Percentiles rank a stretch among this genome's conserved stretches.
Evolutionary conservation across 2,329 filamentous ascomycete genomes (phyloP).

Genomic region (Diaporthe australafricana): DNA sequence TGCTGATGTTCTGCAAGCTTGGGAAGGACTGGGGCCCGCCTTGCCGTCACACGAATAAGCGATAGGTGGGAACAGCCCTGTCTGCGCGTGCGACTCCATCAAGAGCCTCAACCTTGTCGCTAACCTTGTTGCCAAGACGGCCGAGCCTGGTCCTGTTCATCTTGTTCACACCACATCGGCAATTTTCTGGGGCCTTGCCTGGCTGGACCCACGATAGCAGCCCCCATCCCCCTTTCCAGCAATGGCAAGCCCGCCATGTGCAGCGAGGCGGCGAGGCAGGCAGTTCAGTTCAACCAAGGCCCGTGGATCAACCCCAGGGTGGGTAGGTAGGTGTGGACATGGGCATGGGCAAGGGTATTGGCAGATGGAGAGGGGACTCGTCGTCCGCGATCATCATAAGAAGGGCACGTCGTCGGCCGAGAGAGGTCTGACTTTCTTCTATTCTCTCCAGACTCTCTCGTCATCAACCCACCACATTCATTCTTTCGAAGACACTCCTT

Average conservation of each 20-base stretch:
- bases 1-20: slow-evolving; percentile 19
- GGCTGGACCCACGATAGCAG: slow-evolving; percentile 5
- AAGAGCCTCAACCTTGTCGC: slow-evolving; percentile 22
- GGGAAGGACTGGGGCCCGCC: slow-evolving; percentile 12
- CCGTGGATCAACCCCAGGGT: slow-evolving; percentile 3
- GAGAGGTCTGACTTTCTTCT: background rate
- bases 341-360: background rate
- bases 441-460: slow-evolving; percentile 26
- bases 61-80: slow-evolving; percentile 26
- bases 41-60: slow-evolving; percentile 3
- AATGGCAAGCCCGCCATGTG: background rate
- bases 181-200: slow-evolving; percentile 20
- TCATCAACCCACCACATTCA: slow-evolving; percentile 36
- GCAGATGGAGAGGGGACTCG: background rate
- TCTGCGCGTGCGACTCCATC: slow-evolving; percentile 13
- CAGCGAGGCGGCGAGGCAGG: background rate
- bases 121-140: slow-evolving; percentile 33
- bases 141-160: slow-evolving; percentile 30
- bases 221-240: slow-evolving; percentile 20
- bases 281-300: slow-evolving; percentile 8
- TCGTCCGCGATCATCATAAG: slow-evolving; percentile 31
- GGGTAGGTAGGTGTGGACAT: background rate
- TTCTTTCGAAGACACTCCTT: slow-evolving; percentile 34
- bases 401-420: slow-evolving; percentile 29
- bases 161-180: slow-evolving; percentile 29